These are phyloP conservation scores for Prunus kanzakura DNA, from an alignment of 306 rosid species.

Conservation along the genomic window DNA sequence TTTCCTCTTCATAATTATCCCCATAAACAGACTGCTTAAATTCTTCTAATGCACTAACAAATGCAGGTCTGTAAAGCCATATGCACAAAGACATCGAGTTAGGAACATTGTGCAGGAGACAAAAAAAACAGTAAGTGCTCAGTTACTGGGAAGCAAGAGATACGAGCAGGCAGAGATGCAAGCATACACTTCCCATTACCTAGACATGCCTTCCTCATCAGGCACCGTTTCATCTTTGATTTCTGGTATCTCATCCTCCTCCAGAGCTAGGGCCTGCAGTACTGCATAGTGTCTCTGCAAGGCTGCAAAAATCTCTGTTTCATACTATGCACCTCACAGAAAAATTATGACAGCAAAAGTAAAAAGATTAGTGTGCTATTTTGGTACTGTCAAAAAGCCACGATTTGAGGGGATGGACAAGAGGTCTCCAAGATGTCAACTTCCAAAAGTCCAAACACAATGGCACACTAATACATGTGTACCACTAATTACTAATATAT, in stretches of 20 bases:
- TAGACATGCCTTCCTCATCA: slow-evolving; percentile 88
- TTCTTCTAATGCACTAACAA: slow-evolving; percentile 67
- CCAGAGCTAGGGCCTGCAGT: slow-evolving; percentile 86
- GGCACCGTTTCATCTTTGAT: slow-evolving; percentile 80
- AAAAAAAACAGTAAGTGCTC: not conserved
- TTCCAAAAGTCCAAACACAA: not conserved
- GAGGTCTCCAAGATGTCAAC: not conserved
- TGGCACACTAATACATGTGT: not conserved
- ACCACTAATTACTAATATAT: not conserved
- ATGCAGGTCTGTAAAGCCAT: slow-evolving; percentile 63
- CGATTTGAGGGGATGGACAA: not conserved
- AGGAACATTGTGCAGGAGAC: not conserved
- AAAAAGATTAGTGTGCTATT: not conserved
- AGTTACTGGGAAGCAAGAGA: not conserved
- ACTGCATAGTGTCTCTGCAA: slow-evolving; percentile 93
- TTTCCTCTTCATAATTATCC: slow-evolving; percentile 62
- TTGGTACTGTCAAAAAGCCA: not conserved
- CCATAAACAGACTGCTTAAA: slow-evolving; percentile 80
- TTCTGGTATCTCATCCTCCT: slow-evolving; percentile 81
- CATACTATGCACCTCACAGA: not conserved
- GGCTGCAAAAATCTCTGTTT: slow-evolving; percentile 45
- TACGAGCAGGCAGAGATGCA: slow-evolving; percentile 6
- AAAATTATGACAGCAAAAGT: not conserved
- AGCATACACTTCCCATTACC: slow-evolving; percentile 35
- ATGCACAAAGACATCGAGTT: slow-evolving; percentile 16